Percentiles rank a stretch among this genome's conserved stretches.
Evolutionary conservation across 495 filamentous ascomycete genomes (phyloP).

Genomic region (Xylaria intraflava): DNA sequence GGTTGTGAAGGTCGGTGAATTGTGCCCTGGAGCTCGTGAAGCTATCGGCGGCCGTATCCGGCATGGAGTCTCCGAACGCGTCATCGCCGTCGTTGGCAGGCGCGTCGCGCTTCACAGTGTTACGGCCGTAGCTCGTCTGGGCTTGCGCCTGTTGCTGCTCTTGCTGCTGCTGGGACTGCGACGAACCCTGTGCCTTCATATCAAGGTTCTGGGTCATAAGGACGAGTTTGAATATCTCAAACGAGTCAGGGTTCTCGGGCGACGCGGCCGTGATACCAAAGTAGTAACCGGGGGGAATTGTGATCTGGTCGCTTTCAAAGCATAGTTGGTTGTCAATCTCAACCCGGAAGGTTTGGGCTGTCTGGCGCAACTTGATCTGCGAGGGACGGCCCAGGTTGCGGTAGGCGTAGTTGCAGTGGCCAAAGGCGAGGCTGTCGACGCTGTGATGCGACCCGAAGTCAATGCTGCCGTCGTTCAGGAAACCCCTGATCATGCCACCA

Average conservation of each 20-base stretch:
- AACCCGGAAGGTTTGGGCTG: slow-evolving; percentile 60
- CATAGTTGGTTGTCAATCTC: slow-evolving; percentile 75
- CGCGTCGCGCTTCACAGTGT: slow-evolving; percentile 13
- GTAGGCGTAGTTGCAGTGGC: slow-evolving; percentile 85
- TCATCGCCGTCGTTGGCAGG: slow-evolving; percentile 23
- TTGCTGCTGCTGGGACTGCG: slow-evolving; percentile 31
- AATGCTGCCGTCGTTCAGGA: slow-evolving; percentile 83
- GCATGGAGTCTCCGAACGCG: slow-evolving; percentile 37
- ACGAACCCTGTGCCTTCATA: slow-evolving; percentile 24
- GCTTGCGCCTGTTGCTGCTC: slow-evolving; percentile 22
- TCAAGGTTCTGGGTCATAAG: slow-evolving; percentile 48
- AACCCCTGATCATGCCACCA: slow-evolving; percentile 76
- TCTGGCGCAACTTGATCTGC: slow-evolving; percentile 65
- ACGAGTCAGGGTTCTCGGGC: slow-evolving; percentile 86
- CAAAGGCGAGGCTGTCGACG: slow-evolving; percentile 84
- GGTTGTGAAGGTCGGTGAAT: slow-evolving; percentile 75
- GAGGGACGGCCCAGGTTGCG: slow-evolving; percentile 84
- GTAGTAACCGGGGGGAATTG: slow-evolving; percentile 71
- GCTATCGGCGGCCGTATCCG: slow-evolving; percentile 40
- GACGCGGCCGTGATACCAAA: slow-evolving; percentile 85
- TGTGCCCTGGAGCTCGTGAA: slow-evolving; percentile 53
- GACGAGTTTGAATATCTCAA: slow-evolving; percentile 84
- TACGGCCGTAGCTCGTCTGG: slow-evolving; percentile 25
- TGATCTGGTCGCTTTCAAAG: slow-evolving; percentile 74
- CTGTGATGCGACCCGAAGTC: slow-evolving; percentile 74